Conservation (phyloP, 129 eudicot species). For the Ambrosia trifida region DNA sequence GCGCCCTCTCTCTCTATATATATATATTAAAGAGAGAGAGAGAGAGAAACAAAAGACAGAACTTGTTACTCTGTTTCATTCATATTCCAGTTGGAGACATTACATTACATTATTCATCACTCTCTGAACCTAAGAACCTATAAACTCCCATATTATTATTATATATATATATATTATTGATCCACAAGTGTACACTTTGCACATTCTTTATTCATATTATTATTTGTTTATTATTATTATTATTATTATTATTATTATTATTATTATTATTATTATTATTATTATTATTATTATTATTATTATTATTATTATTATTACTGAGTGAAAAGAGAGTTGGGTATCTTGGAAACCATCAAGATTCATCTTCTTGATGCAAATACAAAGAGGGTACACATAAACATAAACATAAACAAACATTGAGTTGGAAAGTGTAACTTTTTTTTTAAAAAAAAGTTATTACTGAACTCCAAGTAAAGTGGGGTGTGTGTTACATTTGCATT, state of each 20-base stretch:
- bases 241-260: constrained; percentile 2
- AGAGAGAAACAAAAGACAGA: constrained; percentile 4
- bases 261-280: constrained; percentile 14
- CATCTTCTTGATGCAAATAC: constrained; percentile 30
- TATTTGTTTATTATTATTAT: constrained; percentile 3
- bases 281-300: constrained; percentile 15
- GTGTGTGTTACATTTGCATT: constrained; percentile 10
- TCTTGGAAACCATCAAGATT: constrained; percentile 39
- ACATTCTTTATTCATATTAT: constrained; percentile 22
- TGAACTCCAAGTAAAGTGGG: constrained; percentile 17
- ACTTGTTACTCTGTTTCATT: background rate
- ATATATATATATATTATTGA: background rate
- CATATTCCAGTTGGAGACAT: constrained; percentile 27
- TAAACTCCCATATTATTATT: constrained; percentile 12
- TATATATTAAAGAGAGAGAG: constrained; percentile 26
- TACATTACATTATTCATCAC: constrained; percentile 14
- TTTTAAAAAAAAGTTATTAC: constrained; percentile 1
- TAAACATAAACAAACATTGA: constrained; percentile 11
- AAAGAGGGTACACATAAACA: constrained; percentile 12
- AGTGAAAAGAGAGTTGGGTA: constrained; percentile 32
- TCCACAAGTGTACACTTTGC: constrained; percentile 16
- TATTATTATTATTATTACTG: background rate
- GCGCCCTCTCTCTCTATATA: constrained; percentile 20
- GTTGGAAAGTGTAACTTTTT: constrained; percentile 18
- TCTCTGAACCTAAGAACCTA: constrained; percentile 21